A percentile compares a stretch with the other conserved stretches of the same genome.
Conservation (phyloP, 208 protist species). For the Crithidia brevicula region DNA sequence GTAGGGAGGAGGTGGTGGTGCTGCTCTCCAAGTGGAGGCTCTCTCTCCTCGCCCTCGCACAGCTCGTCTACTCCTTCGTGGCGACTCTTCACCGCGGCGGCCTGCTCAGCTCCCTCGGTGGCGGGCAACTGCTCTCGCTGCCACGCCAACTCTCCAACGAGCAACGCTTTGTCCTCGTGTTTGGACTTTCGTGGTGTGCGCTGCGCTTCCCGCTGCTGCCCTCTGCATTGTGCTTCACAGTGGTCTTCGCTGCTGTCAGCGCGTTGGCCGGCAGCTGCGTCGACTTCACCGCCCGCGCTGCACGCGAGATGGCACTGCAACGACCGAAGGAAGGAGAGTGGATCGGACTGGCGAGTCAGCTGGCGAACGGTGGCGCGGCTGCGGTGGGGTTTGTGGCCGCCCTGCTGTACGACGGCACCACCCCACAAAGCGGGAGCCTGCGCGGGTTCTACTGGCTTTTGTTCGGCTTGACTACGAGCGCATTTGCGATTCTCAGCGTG, state of each 20-base stretch:
- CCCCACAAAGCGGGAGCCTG: background rate
- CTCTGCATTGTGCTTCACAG: constrained; percentile 21
- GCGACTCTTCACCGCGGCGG: constrained; percentile 3
- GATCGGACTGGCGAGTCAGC: background rate
- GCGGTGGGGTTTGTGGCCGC: constrained; percentile 11
- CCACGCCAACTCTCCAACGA: constrained; percentile 1
- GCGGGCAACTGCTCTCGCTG: background rate
- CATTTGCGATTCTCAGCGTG: background rate
- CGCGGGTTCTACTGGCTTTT: constrained; percentile 4
- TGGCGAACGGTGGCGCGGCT: background rate
- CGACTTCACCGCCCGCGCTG: background rate
- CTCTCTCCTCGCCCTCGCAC: background rate
- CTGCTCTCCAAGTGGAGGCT: constrained; percentile 19
- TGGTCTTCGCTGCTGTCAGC: background rate
- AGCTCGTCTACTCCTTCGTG: constrained; percentile 8
- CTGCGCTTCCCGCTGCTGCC: constrained; percentile 21
- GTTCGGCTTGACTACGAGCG: background rate
- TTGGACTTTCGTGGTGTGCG: constrained; percentile 14
- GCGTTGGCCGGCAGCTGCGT: background rate
- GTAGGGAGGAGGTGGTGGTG: background rate
- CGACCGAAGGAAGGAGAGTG: constrained; percentile 12
- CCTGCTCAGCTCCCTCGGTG: background rate
- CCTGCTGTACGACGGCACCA: constrained; percentile 22
- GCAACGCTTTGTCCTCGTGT: constrained; percentile 1
- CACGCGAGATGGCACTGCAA: constrained; percentile 20